Base-by-base conservation (phyloP, 2,329 filamentous ascomycete species). In the Gaeumannomyces tritici region DNA sequence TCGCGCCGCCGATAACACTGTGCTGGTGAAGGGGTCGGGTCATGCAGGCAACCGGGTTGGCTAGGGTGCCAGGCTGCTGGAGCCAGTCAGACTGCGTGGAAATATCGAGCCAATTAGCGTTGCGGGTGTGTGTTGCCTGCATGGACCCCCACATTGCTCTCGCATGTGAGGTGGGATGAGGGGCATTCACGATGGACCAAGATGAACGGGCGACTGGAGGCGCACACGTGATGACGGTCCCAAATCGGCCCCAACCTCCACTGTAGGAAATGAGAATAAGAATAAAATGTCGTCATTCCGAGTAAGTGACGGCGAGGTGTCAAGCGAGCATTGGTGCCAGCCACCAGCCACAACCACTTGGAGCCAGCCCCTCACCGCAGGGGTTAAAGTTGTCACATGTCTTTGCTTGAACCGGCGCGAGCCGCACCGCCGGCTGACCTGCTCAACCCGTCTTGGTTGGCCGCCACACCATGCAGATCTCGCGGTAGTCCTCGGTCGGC, bases 401-500 rank as follows among this genome's bases (percentile, higher is more conserved):
- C 7, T 21, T 11, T 51, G 42, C 21, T 24, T 4, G 42, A 51
- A 51, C 42, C 42, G n/a, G 42, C 42, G 42, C 42, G 42, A 51
- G n/a, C 42, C 42, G 42, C 42, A 7, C 4, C 21, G 42, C 42
- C 42, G 42, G 42, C 42, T 24, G 42, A 51, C 42, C 42, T 51
- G 35, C 42, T 51, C 42, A 51, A 6, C 11, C 42, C 42, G 21
- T 51, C 21, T 51, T 51, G 29, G 5, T 24, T 55, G 67, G 67
- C 27, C 62, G 47, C 66, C 66, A 67, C 11, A 69, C 69, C 71
- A 70, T 77, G 72, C 65, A 72, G 62, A 65, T 70, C 70, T 71
- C 62, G 68, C 71, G 57, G 69, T 71, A 67, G 68, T 64, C 57
- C 64, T 69, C 62, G 64, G 69, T 33, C 67, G 28, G 24, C 69